phyloP scores from a whole-genome alignment of 1,284 basidiomycete genomes.

The Termitomyces sp. region DNA sequence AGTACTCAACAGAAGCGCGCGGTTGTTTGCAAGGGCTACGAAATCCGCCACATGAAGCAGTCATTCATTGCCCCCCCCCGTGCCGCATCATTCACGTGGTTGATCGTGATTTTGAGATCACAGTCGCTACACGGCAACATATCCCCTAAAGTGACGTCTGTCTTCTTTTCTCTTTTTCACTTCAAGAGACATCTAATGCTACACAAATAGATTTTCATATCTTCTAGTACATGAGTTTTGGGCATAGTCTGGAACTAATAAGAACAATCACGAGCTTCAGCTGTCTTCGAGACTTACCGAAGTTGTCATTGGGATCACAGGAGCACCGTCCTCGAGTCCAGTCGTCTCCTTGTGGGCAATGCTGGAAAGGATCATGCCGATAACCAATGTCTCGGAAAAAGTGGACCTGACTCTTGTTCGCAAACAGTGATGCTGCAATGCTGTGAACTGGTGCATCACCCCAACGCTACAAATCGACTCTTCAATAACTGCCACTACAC shows the following conservation, averaged over 20 bases:
- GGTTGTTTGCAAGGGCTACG: not conserved
- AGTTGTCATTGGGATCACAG: constrained; percentile 33
- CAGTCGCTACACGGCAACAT: not conserved
- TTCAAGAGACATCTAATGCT: not conserved
- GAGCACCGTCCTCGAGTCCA: constrained; percentile 33
- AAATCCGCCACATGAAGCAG: not conserved
- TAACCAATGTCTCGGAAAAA: constrained; percentile 65
- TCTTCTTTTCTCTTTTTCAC: not conserved
- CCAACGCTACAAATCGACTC: constrained; percentile 49
- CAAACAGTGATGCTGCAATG: constrained; percentile 74
- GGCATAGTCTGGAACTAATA: constrained; percentile 32
- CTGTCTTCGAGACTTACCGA: constrained; percentile 24
- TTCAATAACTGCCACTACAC: not conserved
- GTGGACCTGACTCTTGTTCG: constrained; percentile 65
- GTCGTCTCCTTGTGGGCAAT: constrained; percentile 31
- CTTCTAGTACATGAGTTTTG: constrained; percentile 39
- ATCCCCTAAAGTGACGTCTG: no score
- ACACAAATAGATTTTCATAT: constrained; percentile 29
- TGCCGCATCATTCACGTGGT: not conserved
- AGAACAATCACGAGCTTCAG: not conserved
- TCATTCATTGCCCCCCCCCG: not conserved
- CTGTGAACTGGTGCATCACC: constrained; percentile 87
- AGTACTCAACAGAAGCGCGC: not conserved
- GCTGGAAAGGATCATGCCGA: constrained; percentile 33
- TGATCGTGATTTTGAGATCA: not conserved